These are phyloP conservation scores for Vaucheria bursata DNA, from an alignment of 352 stramenopile species.

Conservation along the genomic window DNA sequence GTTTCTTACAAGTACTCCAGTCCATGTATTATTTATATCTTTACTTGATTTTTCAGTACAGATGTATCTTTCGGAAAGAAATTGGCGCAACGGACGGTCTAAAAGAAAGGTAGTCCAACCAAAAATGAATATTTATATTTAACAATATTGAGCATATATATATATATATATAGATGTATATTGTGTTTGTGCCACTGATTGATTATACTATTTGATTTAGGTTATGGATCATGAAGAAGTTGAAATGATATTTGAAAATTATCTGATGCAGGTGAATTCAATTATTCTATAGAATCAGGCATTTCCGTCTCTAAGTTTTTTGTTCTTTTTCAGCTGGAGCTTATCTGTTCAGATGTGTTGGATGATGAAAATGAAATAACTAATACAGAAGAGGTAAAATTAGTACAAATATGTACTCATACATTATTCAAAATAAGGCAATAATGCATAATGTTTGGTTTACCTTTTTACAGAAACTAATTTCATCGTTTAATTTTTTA, in stretches of 20 bases:
- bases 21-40: background rate
- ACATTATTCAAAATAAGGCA: background rate
- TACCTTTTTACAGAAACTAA: background rate
- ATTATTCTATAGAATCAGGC: background rate
- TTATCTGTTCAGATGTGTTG: slow-evolving; percentile 24
- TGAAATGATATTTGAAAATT: slow-evolving; percentile 48
- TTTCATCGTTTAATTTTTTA: background rate
- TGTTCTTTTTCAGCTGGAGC: slow-evolving; percentile 17
- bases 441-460: background rate
- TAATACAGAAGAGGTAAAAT: slow-evolving; percentile 40
- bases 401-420: background rate
- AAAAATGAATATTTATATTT: background rate
- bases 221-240: slow-evolving; percentile 33
- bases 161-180: background rate
- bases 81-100: background rate
- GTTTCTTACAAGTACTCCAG: background rate
- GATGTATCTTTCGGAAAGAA: slow-evolving; percentile 39
- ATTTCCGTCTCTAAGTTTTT: background rate
- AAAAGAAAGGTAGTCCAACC: background rate
- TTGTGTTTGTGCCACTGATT: background rate
- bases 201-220: background rate
- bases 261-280: slow-evolving; percentile 31
- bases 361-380: slow-evolving; percentile 39
- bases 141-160: background rate
- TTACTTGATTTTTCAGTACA: background rate